Evolutionary conservation across 768 basidiomycete species (phyloP).

Genomic region (Mycena vitilis): DNA sequence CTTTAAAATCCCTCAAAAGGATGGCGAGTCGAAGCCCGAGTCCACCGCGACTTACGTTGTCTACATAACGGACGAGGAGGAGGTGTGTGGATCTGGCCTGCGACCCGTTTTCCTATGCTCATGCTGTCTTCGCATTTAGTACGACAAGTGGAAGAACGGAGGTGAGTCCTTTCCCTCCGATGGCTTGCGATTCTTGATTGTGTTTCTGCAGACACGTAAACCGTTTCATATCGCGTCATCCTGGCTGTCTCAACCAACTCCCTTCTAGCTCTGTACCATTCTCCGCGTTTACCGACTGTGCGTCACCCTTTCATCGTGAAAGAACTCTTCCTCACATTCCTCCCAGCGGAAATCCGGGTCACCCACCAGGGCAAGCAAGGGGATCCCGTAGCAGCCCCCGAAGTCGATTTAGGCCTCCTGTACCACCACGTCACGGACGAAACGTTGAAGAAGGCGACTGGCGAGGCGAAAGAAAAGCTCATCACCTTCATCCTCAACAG

Average conservation of each 20-base stretch:
- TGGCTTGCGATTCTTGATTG: slow-evolving; percentile 38
- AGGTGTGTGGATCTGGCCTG: slow-evolving; percentile 58
- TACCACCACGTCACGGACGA: too few species aligned
- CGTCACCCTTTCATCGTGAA: slow-evolving; percentile 40
- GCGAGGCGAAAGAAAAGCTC: too few species aligned
- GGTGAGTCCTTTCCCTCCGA: slow-evolving; percentile 57
- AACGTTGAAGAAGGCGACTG: too few species aligned
- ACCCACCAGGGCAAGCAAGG: too few species aligned
- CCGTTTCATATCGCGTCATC: slow-evolving; percentile 30
- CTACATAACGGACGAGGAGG: slow-evolving; percentile 71
- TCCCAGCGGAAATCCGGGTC: too few species aligned
- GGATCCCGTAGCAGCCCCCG: too few species aligned
- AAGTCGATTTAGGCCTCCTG: too few species aligned
- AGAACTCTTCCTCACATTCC: not conserved
- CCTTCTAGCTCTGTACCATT: slow-evolving; percentile 72
- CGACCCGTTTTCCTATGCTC: slow-evolving; percentile 29
- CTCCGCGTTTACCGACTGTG: slow-evolving; percentile 85
- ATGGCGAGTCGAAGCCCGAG: too few species aligned
- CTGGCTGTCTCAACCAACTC: slow-evolving; percentile 29
- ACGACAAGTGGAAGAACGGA: slow-evolving; percentile 83
- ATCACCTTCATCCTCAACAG: too few species aligned
- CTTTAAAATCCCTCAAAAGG: too few species aligned
- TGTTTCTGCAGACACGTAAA: slow-evolving; percentile 73
- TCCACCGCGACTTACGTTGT: slow-evolving; percentile 79
- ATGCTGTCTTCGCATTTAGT: slow-evolving; percentile 53